Evolutionary conservation across 768 basidiomycete species (phyloP).

Genomic region (Russula griseocarnosa): DNA sequence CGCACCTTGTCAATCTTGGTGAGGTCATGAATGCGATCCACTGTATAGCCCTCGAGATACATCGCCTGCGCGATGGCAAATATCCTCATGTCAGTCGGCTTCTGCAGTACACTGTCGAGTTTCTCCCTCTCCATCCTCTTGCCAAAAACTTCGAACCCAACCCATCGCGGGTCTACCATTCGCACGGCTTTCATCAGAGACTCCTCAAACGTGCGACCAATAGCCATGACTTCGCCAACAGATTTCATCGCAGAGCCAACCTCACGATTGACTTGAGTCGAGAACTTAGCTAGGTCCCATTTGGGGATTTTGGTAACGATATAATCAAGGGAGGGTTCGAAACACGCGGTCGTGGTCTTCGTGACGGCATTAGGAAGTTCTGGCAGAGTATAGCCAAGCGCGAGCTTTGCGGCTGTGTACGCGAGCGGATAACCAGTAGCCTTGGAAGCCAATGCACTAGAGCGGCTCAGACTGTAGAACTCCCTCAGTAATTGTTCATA

Average conservation of each 20-base stretch:
- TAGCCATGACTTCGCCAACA: conserved; percentile 99
- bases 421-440: conserved; percentile 98
- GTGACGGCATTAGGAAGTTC: conserved; percentile 99
- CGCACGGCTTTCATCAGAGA: conserved; percentile 97
- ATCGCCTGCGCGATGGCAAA: conserved; percentile 98
- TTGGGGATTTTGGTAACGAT: conserved; percentile 99
- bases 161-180: conserved; percentile 94
- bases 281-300: conserved; percentile 99
- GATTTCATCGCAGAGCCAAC: conserved; percentile 99
- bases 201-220: conserved; percentile 98
- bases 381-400: conserved; percentile 93
- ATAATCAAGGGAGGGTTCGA: conserved; percentile 97
- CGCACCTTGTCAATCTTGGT: conserved; percentile 96
- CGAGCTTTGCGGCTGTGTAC: conserved; percentile 98
- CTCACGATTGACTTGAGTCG: conserved; percentile 85
- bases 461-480: conserved; percentile 55
- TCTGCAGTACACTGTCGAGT: conserved; percentile 69
- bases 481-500: conserved; percentile 2
- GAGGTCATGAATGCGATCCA: conserved; percentile 85
- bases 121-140: conserved; percentile 60
- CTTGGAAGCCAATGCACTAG: conserved; percentile 95
- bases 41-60: conserved; percentile 87
- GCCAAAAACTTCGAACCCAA: conserved; percentile 95
- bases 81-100: conserved; percentile 91
- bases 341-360: conserved; percentile 98